Evolutionary conservation across 164 flowering plant species (phyloP), one percentile per base, ranked within the genome.

Genomic region (Buxus sempervirens): DNA sequence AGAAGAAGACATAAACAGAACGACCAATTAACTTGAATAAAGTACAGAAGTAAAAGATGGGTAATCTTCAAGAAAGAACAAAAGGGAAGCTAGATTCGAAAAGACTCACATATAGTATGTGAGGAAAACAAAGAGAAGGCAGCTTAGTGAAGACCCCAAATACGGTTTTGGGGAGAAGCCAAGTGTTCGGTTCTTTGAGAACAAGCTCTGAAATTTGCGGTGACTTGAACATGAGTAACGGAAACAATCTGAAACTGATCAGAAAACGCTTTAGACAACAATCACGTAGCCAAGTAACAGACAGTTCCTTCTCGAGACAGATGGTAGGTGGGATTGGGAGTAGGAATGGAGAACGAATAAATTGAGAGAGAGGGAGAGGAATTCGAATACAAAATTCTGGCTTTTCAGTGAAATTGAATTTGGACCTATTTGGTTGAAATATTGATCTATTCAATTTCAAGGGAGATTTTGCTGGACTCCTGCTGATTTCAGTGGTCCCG

Each of bases 61-160:
- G 65, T 36, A 18, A 55, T n/a, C 68, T 65, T 54, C 12, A 65
- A 64, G 67, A 20, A 64, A 53, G 57, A 51, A 64, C 67, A 51
- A 64, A 51, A 53, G 21, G 41, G 55, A 7, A 28, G 60, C 54
- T 57, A 65, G 56, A 65, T 65, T 55, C 54, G 10, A 54, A 60
- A 15, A 65, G 48, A 66, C 54, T 54, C 54, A 57, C 15, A 57
- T 38, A 36, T 24, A 66, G 62, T 42, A 58, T 36, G 26, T 27
- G 69, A 38, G 22, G n/a, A n/a, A 41, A 55, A 32, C 69, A 66
- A 66, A 22, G 49, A 57, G 14, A 55, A 64, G 22, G 32, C 20
- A 20, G 53, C 57, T 66, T 24, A 66, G 23, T 58, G 62, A 14
- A 36, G 57, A 41, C 69, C 36, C 69, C 56, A 19, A 5, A 58